phyloP scores from a whole-genome alignment of 2,329 filamentous ascomycete genomes.

The Epichloe glyceriae region DNA sequence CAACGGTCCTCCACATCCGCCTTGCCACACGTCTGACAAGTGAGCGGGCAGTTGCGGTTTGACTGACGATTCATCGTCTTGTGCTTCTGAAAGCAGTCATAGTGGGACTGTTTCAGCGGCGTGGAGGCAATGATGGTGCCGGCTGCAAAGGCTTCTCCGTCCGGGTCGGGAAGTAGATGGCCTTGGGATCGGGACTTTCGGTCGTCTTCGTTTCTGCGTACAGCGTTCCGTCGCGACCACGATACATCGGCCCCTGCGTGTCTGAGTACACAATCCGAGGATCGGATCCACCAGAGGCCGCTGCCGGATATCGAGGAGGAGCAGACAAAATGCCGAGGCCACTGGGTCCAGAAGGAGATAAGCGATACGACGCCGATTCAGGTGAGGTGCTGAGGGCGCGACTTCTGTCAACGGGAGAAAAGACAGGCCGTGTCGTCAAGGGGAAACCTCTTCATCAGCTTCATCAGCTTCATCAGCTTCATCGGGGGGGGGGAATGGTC shows the following conservation, averaged over 20 bases:
- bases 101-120: conserved; percentile 31
- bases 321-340: neutral
- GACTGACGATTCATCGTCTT: conserved; percentile 32
- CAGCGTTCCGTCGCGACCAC: conserved; percentile 25
- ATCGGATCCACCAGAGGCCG: conserved; percentile 14
- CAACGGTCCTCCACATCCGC: conserved; percentile 32
- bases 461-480: neutral
- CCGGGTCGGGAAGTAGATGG: conserved; percentile 25
- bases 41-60: conserved; percentile 37
- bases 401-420: conserved; percentile 11
- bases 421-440: neutral
- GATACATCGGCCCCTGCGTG: conserved; percentile 22
- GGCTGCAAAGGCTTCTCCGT: conserved; percentile 15
- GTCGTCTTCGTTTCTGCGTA: conserved; percentile 28
- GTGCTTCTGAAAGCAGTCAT: conserved; percentile 36
- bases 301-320: conserved; percentile 8
- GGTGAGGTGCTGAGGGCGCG: conserved; percentile 6
- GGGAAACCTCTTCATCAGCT: neutral
- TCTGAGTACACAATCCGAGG: conserved; percentile 21
- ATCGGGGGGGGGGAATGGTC: neutral
- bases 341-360: neutral
- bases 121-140: conserved; percentile 28
- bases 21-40: conserved; percentile 39
- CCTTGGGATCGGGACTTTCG: conserved; percentile 21
- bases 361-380: neutral